Base-by-base conservation (phyloP, 345 rosid species). In the Nasturtium officinale region DNA sequence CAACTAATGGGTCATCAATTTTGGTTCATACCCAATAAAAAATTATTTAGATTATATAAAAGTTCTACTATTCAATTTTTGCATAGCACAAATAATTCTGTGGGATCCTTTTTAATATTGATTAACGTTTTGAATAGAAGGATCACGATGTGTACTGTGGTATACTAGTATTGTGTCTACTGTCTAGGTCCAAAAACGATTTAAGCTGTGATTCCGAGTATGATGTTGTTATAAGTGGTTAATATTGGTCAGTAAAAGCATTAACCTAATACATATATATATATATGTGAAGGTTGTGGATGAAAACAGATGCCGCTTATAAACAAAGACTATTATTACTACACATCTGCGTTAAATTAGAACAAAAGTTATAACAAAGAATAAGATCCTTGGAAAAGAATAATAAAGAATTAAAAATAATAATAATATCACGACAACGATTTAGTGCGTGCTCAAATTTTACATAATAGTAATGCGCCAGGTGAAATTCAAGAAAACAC, bases 381-480 rank as follows among this genome's bases (percentile, higher is more conserved):
- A 15, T 13, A 42, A 38, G 1, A 13, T 13, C 2, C 5, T 42
- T 42, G 0, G 28, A 33, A 17, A 68, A 51, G 17, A 38, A 17
- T 63, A 23, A 23, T 23, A 21, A 18, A 37, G 13, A 23, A 26
- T 5, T 1, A 42, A 33, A 17, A 68, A 51, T 17, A 38, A 17
- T 63, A 23, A 23, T 23, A 21, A 18, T 65, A 50, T 50, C 20
- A 30, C 11, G 15, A 37, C 52, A 53, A 54, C 9, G 20, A 32
- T 35, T 18, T 25, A 37, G 53, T 74, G 66, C 66, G 72, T 65
- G 66, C 53, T 74, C 65, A 57, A 12, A 12, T 50, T 58, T 74
- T 58, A 59, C 78, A 66, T 38, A 10, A 5, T 29, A 50, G 28
- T 67, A 66, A 74, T 67, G 78, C 73, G 61, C 61, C 61, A 74